Conservation (phyloP, 2,329 filamentous ascomycete genomes). For the Xylariaceae sp. region DNA sequence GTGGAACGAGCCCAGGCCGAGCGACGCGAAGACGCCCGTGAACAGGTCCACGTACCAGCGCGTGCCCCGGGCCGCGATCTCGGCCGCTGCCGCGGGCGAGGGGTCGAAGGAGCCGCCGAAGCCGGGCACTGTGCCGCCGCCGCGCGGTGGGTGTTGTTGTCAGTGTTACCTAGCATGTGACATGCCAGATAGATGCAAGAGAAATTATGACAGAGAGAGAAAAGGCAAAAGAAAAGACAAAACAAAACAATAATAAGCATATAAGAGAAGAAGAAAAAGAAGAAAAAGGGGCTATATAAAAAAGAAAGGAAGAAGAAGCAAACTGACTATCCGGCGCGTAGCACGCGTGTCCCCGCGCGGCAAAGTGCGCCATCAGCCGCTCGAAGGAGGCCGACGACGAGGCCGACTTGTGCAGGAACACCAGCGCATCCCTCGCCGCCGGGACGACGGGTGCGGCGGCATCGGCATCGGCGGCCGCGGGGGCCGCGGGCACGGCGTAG, state of each 20-base stretch:
- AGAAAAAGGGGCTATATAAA: no score
- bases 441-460: no score
- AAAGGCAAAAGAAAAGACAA: no score
- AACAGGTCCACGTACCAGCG: constrained; percentile 11
- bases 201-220: no score
- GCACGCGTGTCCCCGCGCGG: constrained; percentile 7
- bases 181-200: no score
- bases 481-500: constrained; percentile 1
- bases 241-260: no score
- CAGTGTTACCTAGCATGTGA: no score
- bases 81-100: constrained; percentile 2
- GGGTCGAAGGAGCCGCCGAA: constrained; percentile 14
- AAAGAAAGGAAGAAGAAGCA: no score
- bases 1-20: constrained; percentile 3
- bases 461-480: no score
- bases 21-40: constrained; percentile 3
- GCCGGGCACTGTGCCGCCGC: no score
- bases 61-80: constrained; percentile 2
- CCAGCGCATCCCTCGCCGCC: neutral
- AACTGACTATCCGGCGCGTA: constrained; percentile 14
- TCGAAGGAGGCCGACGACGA: constrained; percentile 5
- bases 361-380: constrained; percentile 3
- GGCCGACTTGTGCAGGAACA: constrained; percentile 8
- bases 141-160: no score
- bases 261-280: no score